Evolutionary conservation across 2,329 filamentous ascomycete species (phyloP).

Genomic region (Chaetoscypha palmicola): DNA sequence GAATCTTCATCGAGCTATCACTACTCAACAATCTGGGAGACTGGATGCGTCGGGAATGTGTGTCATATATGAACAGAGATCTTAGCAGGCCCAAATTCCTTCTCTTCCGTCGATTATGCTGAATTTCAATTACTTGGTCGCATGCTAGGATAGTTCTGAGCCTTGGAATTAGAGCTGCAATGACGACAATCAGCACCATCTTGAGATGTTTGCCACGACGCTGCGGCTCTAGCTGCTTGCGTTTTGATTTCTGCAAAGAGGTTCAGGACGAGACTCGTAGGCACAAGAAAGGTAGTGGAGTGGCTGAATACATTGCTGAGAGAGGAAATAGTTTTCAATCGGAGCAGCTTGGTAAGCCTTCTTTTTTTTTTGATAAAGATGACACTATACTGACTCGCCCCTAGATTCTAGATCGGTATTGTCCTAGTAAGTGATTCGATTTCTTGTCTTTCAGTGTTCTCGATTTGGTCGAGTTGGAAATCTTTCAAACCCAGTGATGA

Average conservation of each 20-base stretch:
- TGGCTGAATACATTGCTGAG: slow-evolving; percentile 21
- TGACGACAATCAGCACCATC: slow-evolving; percentile 29
- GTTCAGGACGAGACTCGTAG: slow-evolving; percentile 13
- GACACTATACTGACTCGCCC: slow-evolving; percentile 8
- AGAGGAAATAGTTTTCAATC: slow-evolving; percentile 34
- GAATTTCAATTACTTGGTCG: slow-evolving; percentile 8
- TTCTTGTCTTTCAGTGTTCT: slow-evolving; percentile 9
- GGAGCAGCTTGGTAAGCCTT: slow-evolving; percentile 28
- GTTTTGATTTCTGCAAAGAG: slow-evolving; percentile 14
- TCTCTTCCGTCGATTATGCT: slow-evolving; percentile 7
- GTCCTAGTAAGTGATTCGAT: slow-evolving; percentile 6
- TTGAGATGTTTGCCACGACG: slow-evolving; percentile 22
- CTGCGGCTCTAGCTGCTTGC: slow-evolving; percentile 10
- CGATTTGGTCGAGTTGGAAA: slow-evolving; percentile 11
- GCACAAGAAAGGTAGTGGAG: slow-evolving; percentile 10
- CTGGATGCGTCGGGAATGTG: slow-evolving; percentile 26
- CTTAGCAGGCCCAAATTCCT: slow-evolving; percentile 26
- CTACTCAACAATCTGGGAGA: slow-evolving; percentile 23
- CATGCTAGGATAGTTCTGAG: slow-evolving; percentile 3
- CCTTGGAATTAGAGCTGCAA: slow-evolving; percentile 13
- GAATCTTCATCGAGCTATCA: slow-evolving; percentile 29
- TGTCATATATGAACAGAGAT: slow-evolving; percentile 33
- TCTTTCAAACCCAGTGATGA: slow-evolving; percentile 31
- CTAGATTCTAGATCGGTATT: slow-evolving; percentile 12
- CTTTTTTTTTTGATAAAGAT: neutral